Base-by-base conservation (phyloP, 2,329 filamentous ascomycete species). In the Pseudocercospora fijiensis region DNA sequence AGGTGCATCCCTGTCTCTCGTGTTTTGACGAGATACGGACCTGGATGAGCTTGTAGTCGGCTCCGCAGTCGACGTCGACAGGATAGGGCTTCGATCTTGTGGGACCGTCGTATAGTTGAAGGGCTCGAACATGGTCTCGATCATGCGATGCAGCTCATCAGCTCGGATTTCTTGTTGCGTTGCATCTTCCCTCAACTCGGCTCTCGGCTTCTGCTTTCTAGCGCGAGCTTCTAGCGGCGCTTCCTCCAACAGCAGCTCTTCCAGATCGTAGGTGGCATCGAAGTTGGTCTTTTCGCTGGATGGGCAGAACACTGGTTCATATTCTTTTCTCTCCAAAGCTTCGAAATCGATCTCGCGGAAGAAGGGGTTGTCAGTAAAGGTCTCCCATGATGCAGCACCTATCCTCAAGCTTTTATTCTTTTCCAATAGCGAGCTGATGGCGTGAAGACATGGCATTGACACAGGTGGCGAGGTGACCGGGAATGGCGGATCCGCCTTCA, bases 211-310 rank as follows among this genome's bases (percentile, higher is more conserved):
- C 77, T 98, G 95, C 74, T 94, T 88, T 70, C 95, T 86, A 57
- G 95, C 92, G 73, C 95, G 85, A 61, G 95, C 95, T 78, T 99
- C 95, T 4, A 99, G 80, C 0, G 95, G 95, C 11, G 95, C 95
- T 76, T 99, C 95, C 77, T 99, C 95, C 51, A 99, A 79, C 1
- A 99, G 80, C 20, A 99, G 78, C 76, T 99, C 95, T 75, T 99
- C 95, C 57, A 99, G 80, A 77, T 99, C 95, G 75, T 99, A 98
- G 0, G 95, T 99, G 4, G 95, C 95, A 77, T 99, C 95, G 70
- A 99, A 99, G 76, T 99, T 99, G 3, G 95, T 98, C 84, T 99
- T 99, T 56, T 98, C 95, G 61, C 92, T 93, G 0, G 94, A 96
- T 0, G 95, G 95, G 20, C 90, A 86, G 76, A 99, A 99, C 3